Conservation (phyloP, 2,329 filamentous ascomycete species). For the Ophiostoma ulmi region DNA sequence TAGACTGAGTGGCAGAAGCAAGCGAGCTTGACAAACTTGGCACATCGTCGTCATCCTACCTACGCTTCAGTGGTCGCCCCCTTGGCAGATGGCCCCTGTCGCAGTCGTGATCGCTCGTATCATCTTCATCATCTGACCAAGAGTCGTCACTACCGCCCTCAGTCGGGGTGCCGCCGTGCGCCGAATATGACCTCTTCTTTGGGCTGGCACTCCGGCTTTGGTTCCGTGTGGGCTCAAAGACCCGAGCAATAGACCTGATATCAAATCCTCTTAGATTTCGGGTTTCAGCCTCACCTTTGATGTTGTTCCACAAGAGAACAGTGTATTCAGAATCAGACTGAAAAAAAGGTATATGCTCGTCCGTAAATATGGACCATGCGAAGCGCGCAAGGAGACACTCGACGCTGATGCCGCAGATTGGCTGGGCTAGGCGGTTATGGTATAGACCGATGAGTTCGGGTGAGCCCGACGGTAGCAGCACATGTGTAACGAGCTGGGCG, state of each 20-base stretch:
- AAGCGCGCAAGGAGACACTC: no score
- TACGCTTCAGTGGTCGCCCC: conserved; percentile 10
- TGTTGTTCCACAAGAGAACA: conserved; percentile 20
- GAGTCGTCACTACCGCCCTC: conserved; percentile 9
- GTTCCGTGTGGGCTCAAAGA: conserved; percentile 17
- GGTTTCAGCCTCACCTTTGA: conserved; percentile 19
- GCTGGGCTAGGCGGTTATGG: conserved; percentile 20
- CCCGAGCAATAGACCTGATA: conserved; percentile 17
- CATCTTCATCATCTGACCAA: conserved; percentile 17
- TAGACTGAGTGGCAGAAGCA: conserved; percentile 13
- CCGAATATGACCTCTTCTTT: conserved; percentile 19
- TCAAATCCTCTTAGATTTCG: conserved; percentile 18
- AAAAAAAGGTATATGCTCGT: conserved; percentile 20
- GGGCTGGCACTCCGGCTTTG: conserved; percentile 20
- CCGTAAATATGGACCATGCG: conserved; percentile 21
- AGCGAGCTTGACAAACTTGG: conserved; percentile 6
- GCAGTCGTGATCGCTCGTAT: conserved; percentile 14
- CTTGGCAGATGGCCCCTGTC: conserved; percentile 12
- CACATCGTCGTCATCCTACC: conserved; percentile 1
- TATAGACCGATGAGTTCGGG: conserved; percentile 13
- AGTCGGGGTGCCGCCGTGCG: conserved; percentile 15
- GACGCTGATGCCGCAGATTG: conserved; percentile 11
- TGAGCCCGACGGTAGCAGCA: no score
- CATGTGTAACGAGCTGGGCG: no score
- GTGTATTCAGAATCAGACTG: conserved; percentile 19